A percentile compares a stretch with the other conserved stretches of the same genome.
Conservation (phyloP, 1,139 yeast species). For the Kazachstania sp. region DNA sequence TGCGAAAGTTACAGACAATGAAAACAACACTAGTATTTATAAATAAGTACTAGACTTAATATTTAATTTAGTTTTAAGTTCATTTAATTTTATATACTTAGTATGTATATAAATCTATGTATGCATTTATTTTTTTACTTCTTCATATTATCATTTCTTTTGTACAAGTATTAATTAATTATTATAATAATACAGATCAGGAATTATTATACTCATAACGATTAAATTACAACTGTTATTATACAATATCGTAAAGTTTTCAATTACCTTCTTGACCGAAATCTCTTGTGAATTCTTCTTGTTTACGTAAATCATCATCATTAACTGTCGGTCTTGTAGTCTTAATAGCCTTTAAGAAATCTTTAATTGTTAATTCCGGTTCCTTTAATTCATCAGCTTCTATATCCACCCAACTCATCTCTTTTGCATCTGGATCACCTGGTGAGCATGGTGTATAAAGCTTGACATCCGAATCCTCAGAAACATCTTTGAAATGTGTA, state of each 20-base stretch:
- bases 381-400: constrained; percentile 83
- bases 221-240: background rate
- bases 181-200: too few species aligned
- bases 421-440: constrained; percentile 78
- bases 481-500: constrained; percentile 71
- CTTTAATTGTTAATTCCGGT: constrained; percentile 83
- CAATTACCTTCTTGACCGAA: constrained; percentile 95
- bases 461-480: constrained; percentile 28
- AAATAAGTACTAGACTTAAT: constrained; percentile 28
- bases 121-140: too few species aligned
- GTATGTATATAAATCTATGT: too few species aligned
- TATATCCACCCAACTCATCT: constrained; percentile 89
- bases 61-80: too few species aligned
- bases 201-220: too few species aligned
- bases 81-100: too few species aligned
- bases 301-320: constrained; percentile 68
- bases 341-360: constrained; percentile 86
- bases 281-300: constrained; percentile 81
- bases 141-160: too few species aligned
- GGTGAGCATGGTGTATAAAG: constrained; percentile 92
- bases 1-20: constrained; percentile 76
- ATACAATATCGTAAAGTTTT: background rate
- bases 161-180: too few species aligned
- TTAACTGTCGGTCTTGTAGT: constrained; percentile 94
- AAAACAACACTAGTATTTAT: constrained; percentile 48